phyloP scores from a whole-genome alignment of 2,329 filamentous ascomycete genomes.

The Pezicula carpinea region DNA sequence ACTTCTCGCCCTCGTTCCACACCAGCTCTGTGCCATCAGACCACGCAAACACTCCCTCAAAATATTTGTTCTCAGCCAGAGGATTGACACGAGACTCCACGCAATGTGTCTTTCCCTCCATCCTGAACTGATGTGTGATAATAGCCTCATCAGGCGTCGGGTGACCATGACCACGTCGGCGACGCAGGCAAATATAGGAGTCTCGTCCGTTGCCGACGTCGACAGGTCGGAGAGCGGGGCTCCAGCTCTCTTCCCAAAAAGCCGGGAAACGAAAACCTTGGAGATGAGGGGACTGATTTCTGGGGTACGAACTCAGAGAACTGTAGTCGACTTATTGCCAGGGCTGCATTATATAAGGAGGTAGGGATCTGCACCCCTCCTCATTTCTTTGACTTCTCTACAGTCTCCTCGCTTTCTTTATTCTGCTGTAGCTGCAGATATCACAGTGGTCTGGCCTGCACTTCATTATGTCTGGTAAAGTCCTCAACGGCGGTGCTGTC shows the following conservation, averaged over 20 bases:
- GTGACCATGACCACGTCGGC: no score
- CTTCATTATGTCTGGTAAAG: conserved; percentile 12
- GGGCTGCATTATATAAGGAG: background rate
- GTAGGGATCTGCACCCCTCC: background rate
- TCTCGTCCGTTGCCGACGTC: background rate
- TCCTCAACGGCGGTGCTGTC: conserved; percentile 3
- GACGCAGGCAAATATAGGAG: no score
- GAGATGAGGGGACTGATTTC: background rate
- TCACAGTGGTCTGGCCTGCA: background rate
- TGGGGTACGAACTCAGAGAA: no score
- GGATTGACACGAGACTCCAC: no score
- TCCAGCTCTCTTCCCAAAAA: background rate
- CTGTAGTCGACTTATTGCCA: no score
- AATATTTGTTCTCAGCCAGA: no score
- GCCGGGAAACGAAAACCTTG: background rate
- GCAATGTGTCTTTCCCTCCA: no score
- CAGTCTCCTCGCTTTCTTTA: background rate
- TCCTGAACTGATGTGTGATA: no score
- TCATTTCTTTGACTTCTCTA: background rate
- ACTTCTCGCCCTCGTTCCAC: background rate
- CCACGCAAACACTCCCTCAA: background rate
- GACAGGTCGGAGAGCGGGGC: background rate
- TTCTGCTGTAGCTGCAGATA: background rate
- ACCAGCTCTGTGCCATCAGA: background rate
- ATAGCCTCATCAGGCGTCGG: no score